phyloP scores from a whole-genome alignment of 1,139 yeast genomes.

The Pichia terricola region DNA sequence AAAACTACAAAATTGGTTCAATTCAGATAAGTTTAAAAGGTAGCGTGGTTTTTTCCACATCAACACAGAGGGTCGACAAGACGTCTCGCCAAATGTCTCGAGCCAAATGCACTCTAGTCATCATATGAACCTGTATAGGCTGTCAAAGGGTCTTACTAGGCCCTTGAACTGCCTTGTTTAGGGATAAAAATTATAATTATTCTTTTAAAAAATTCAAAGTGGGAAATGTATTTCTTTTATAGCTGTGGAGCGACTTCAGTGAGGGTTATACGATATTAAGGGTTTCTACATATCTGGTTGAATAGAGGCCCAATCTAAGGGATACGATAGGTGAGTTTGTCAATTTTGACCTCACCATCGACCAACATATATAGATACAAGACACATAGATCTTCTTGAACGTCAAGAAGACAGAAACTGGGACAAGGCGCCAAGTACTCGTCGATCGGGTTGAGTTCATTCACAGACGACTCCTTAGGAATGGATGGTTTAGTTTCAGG shows the following conservation, averaged over 20 bases:
- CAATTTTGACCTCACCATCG: constrained; percentile 83
- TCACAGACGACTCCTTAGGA: too few species aligned
- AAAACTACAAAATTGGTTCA: too few species aligned
- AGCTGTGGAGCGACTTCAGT: too few species aligned
- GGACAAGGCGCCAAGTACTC: constrained; percentile 50
- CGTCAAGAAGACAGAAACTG: constrained; percentile 79
- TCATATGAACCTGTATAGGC: constrained; percentile 31
- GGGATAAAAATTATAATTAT: too few species aligned
- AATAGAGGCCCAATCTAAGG: too few species aligned
- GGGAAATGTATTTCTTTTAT: too few species aligned
- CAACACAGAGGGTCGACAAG: constrained; percentile 39
- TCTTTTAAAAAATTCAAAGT: too few species aligned
- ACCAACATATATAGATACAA: constrained; percentile 76
- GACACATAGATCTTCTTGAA: constrained; percentile 63
- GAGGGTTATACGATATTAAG: too few species aligned
- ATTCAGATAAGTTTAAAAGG: constrained; percentile 33
- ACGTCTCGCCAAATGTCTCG: constrained; percentile 48
- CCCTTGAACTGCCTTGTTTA: too few species aligned
- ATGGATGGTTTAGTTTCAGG: too few species aligned
- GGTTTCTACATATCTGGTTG: too few species aligned
- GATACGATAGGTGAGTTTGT: constrained; percentile 57
- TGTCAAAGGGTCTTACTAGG: background rate
- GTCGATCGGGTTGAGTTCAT: constrained; percentile 15
- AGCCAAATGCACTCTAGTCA: constrained; percentile 96
- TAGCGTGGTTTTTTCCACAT: constrained; percentile 92